Evolutionary conservation across 2,329 filamentous ascomycete genomes (phyloP).

Genomic region (Monilinia fructicola): DNA sequence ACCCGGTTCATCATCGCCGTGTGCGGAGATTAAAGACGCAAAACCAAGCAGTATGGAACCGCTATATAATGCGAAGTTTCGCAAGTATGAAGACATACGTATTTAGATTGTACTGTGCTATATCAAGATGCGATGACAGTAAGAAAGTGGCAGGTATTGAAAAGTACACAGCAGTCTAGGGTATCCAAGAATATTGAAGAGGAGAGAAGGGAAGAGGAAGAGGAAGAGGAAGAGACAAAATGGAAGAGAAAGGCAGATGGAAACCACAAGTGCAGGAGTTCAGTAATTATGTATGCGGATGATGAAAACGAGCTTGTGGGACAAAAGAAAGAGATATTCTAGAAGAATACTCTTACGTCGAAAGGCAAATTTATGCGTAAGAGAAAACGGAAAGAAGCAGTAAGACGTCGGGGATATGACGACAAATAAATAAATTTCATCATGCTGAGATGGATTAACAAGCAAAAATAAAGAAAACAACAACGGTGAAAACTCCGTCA

Average conservation of each 20-base stretch:
- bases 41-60: slow-evolving; percentile 25
- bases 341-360: slow-evolving; percentile 9
- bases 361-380: neutral
- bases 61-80: slow-evolving; percentile 9
- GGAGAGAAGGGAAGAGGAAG: neutral
- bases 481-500: neutral
- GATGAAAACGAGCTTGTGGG: slow-evolving; percentile 19
- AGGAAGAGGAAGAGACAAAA: neutral
- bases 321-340: slow-evolving; percentile 20
- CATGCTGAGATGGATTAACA: neutral
- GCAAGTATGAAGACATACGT: slow-evolving; percentile 19
- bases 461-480: neutral
- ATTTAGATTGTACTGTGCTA: neutral
- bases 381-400: neutral
- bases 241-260: neutral
- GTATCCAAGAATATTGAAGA: neutral
- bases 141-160: neutral
- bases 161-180: neutral
- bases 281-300: slow-evolving; percentile 4
- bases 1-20: slow-evolving; percentile 34
- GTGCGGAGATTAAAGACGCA: slow-evolving; percentile 22
- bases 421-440: slow-evolving; percentile 7
- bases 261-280: slow-evolving; percentile 9
- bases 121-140: neutral
- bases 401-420: neutral